Evolutionary conservation across 2,329 filamentous ascomycete genomes (phyloP).

Genomic region (Cercospora beticola): DNA sequence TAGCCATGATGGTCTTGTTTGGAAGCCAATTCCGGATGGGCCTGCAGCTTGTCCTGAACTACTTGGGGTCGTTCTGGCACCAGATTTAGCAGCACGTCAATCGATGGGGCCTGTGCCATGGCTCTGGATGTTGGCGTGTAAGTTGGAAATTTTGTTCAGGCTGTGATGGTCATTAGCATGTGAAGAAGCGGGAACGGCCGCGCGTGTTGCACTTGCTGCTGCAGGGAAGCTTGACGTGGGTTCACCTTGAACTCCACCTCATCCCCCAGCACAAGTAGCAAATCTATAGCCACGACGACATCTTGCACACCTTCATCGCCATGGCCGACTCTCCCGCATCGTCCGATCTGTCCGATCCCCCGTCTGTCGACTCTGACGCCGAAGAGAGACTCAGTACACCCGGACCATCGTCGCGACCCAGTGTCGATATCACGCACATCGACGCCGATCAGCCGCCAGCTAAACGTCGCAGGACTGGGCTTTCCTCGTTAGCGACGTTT

Average conservation of each 20-base stretch:
- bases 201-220: conserved; percentile 1
- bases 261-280: background rate
- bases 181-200: background rate
- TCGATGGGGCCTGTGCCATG: conserved; percentile 39
- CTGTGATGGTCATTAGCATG: background rate
- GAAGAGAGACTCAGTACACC: conserved; percentile 55
- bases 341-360: conserved; percentile 62
- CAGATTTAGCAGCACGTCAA: conserved; percentile 52
- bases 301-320: conserved; percentile 9
- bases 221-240: background rate
- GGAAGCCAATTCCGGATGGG: conserved; percentile 73
- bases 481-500: conserved; percentile 24
- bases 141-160: background rate
- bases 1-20: conserved; percentile 89
- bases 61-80: conserved; percentile 77
- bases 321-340: conserved; percentile 58
- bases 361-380: conserved; percentile 61
- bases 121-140: background rate
- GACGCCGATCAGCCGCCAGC: conserved; percentile 37
- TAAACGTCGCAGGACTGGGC: conserved; percentile 43
- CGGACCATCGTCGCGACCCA: conserved; percentile 47
- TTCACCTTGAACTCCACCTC: background rate
- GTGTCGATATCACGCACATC: conserved; percentile 42
- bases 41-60: conserved; percentile 71
- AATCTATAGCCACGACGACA: background rate